Conservation (phyloP, 768 basidiomycete species). For the Chalciporus piperatus region DNA sequence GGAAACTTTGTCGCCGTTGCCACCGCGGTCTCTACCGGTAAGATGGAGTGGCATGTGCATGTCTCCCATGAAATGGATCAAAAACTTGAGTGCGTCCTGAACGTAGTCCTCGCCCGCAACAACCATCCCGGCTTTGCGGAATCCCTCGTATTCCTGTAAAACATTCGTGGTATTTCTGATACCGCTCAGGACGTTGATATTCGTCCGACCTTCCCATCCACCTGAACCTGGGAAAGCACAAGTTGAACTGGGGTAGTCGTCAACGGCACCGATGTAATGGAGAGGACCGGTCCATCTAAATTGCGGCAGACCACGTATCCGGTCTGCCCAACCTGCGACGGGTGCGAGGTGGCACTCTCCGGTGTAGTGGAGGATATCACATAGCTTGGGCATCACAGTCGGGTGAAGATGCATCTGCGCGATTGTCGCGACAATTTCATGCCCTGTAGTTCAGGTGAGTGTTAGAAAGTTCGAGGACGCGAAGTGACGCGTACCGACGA, state of each 20-base stretch:
- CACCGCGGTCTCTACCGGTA: slow-evolving; percentile 83
- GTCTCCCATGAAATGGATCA: slow-evolving; percentile 92
- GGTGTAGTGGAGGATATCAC: slow-evolving; percentile 58
- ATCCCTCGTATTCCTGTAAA: slow-evolving; percentile 47
- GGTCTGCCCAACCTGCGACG: slow-evolving; percentile 89
- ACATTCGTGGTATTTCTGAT: slow-evolving; percentile 73
- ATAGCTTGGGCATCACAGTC: slow-evolving; percentile 60
- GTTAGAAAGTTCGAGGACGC: background rate
- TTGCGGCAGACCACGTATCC: slow-evolving; percentile 43
- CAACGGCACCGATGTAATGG: slow-evolving; percentile 73
- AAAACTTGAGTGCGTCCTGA: slow-evolving; percentile 85
- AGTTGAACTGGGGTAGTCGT: slow-evolving; percentile 71
- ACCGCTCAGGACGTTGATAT: slow-evolving; percentile 71
- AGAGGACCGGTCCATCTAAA: slow-evolving; percentile 72
- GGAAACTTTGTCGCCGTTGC: slow-evolving; percentile 72
- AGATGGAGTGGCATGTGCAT: slow-evolving; percentile 94
- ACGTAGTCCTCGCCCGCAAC: slow-evolving; percentile 36
- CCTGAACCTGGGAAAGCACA: slow-evolving; percentile 75
- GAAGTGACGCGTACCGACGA: slow-evolving; percentile 30
- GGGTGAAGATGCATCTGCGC: slow-evolving; percentile 91
- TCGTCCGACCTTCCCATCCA: slow-evolving; percentile 64
- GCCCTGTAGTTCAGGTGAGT: slow-evolving; percentile 45
- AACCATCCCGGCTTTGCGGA: slow-evolving; percentile 1
- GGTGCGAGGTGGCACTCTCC: slow-evolving; percentile 74
- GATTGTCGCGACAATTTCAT: slow-evolving; percentile 91